Evolutionary conservation across 177 flowering plant species (phyloP).

Genomic region (Vitis hybrid): DNA sequence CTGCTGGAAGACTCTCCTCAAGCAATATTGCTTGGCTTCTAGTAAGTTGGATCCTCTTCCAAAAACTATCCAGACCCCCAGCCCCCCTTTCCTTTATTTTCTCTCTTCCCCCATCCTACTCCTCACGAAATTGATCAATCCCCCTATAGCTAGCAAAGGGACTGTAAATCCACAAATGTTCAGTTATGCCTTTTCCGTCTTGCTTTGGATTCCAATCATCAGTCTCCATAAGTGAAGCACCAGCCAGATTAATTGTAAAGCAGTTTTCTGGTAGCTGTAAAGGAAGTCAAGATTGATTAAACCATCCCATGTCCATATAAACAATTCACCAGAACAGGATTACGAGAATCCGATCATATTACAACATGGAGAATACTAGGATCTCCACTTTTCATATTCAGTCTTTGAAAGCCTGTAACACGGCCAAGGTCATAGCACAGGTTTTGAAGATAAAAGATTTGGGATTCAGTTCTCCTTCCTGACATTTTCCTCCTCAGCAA

Average conservation of each 20-base stretch:
- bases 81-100: too few relatives aligned
- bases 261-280: slow-evolving; percentile 95
- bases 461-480: slow-evolving; percentile 88
- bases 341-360: slow-evolving; percentile 93
- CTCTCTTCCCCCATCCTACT: too few relatives aligned
- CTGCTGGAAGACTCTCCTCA: too few relatives aligned
- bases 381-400: slow-evolving; percentile 63
- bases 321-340: slow-evolving; percentile 77
- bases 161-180: slow-evolving; percentile 82
- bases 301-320: slow-evolving; percentile 82
- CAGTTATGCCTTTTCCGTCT: slow-evolving; percentile 52
- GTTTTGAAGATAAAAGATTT: slow-evolving; percentile 81
- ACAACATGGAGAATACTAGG: slow-evolving; percentile 77
- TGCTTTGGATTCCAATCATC: slow-evolving; percentile 66
- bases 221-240: slow-evolving; percentile 92
- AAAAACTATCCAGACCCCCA: too few relatives aligned
- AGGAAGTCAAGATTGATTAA: slow-evolving; percentile 82
- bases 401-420: slow-evolving; percentile 62
- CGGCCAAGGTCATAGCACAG: slow-evolving; percentile 86
- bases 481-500: slow-evolving; percentile 69
- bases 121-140: slow-evolving; percentile 85
- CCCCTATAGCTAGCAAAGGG: slow-evolving; percentile 81
- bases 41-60: too few relatives aligned
- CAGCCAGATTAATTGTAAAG: slow-evolving; percentile 66
- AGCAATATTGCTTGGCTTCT: too few relatives aligned